Evolutionary conservation across 73 alveolate genomes (phyloP).

Genomic region (Paramecium primaurelia): DNA sequence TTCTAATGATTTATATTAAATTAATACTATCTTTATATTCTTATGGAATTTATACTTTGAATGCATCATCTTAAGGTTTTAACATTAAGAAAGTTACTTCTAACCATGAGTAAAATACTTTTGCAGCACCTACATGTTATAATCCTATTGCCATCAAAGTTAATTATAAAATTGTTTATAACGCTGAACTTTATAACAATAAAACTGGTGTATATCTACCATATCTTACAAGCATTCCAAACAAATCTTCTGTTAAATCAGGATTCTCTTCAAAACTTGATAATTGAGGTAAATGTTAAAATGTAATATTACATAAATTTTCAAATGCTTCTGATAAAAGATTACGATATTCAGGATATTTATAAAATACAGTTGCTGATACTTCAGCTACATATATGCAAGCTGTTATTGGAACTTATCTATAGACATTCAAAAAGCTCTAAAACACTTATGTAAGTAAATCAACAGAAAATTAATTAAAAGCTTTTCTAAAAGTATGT

Average conservation of each 20-base stretch:
- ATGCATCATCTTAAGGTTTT: neutral
- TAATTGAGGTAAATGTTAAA: conserved; percentile 22
- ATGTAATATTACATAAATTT: neutral
- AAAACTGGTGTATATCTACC: conserved; percentile 27
- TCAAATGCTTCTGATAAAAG: neutral
- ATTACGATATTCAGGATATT: neutral
- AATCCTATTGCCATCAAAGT: conserved; percentile 19
- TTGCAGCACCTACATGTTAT: conserved; percentile 35
- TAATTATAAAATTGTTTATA: neutral
- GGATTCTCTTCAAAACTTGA: conserved; percentile 40
- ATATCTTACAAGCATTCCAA: conserved; percentile 49
- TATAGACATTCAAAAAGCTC: neutral
- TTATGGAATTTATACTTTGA: neutral
- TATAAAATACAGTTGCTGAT: conserved; percentile 38
- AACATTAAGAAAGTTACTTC: conserved; percentile 23
- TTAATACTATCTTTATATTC: neutral
- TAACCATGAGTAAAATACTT: conserved; percentile 17
- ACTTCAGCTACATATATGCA: conserved; percentile 32
- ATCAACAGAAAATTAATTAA: neutral
- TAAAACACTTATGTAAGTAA: neutral
- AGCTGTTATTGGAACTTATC: conserved; percentile 5
- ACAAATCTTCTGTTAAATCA: conserved; percentile 39
- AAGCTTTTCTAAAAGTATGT: conserved; percentile 21
- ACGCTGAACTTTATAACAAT: conserved; percentile 5
- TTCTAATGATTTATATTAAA: neutral